These are phyloP conservation scores for Phytophthora cryptogea DNA, from an alignment of 352 stramenopile species.

Conservation along the genomic window DNA sequence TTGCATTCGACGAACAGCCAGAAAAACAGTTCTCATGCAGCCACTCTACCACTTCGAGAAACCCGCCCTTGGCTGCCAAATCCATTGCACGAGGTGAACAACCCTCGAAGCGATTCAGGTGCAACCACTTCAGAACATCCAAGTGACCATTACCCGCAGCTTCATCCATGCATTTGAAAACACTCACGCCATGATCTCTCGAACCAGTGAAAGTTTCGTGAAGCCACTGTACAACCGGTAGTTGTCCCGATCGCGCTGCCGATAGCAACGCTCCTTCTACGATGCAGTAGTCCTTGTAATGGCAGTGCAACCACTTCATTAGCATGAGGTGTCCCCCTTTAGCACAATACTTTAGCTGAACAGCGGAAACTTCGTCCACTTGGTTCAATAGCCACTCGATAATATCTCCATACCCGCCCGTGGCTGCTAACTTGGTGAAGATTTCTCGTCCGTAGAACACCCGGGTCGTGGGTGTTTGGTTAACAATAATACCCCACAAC, in stretches of 20 bases:
- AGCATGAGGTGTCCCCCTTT: background rate
- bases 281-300: background rate
- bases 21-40: constrained; percentile 22
- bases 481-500: constrained; percentile 3
- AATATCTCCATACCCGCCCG: background rate
- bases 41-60: constrained; percentile 41
- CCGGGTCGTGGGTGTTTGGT: background rate
- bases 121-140: constrained; percentile 35
- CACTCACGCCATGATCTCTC: constrained; percentile 6
- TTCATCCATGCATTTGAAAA: constrained; percentile 37
- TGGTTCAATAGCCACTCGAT: constrained; percentile 10
- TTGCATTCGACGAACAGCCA: background rate
- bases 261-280: background rate
- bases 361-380: background rate
- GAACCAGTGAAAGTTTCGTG: background rate
- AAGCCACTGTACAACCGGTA: constrained; percentile 33
- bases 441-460: background rate
- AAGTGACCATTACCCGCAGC: constrained; percentile 28
- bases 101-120: constrained; percentile 13
- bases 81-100: constrained; percentile 19
- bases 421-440: background rate
- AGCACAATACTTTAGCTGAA: background rate
- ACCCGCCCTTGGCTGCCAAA: constrained; percentile 35
- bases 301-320: constrained; percentile 3
- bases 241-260: constrained; percentile 18